Percentiles rank a stretch among this genome's conserved stretches.
These are phyloP conservation scores for Handroanthus guayacan DNA, from an alignment of 257 asterid genomes.

Conservation along the genomic window DNA sequence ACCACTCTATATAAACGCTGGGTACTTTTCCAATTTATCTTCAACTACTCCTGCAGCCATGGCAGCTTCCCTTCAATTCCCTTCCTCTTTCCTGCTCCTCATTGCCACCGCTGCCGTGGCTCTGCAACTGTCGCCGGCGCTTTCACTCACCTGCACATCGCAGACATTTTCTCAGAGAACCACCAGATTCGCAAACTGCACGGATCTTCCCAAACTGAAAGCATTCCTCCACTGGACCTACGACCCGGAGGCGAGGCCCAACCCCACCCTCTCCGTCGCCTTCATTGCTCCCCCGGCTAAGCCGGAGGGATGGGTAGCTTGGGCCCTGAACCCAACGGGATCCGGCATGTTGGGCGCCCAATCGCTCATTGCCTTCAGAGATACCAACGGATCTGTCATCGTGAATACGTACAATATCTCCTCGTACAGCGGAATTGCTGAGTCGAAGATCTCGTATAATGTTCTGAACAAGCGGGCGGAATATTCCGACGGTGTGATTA, in stretches of 20 bases:
- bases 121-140: constrained; percentile 48
- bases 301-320: constrained; percentile 77
- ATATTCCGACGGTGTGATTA: constrained; percentile 46
- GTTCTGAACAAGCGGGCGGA: constrained; percentile 56
- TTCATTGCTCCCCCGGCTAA: constrained; percentile 68
- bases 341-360: constrained; percentile 76
- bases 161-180: constrained; percentile 43
- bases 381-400: constrained; percentile 49
- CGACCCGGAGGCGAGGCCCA: constrained; percentile 41
- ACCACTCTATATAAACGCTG: constrained; percentile 31
- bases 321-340: constrained; percentile 72
- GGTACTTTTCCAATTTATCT: background rate
- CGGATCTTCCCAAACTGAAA: constrained; percentile 56
- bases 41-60: constrained; percentile 29
- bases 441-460: constrained; percentile 56
- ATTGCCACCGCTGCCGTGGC: constrained; percentile 47
- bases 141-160: constrained; percentile 50
- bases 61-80: constrained; percentile 30
- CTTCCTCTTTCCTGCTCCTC: constrained; percentile 32
- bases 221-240: constrained; percentile 68
- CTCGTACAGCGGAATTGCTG: constrained; percentile 43
- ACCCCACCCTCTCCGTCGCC: constrained; percentile 62
- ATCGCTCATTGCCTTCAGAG: constrained; percentile 58
- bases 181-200: constrained; percentile 49
- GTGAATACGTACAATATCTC: constrained; percentile 65